These are phyloP conservation scores for Juglanconis sp. DNA, from an alignment of 2,329 filamentous ascomycete species.

Conservation along the genomic window DNA sequence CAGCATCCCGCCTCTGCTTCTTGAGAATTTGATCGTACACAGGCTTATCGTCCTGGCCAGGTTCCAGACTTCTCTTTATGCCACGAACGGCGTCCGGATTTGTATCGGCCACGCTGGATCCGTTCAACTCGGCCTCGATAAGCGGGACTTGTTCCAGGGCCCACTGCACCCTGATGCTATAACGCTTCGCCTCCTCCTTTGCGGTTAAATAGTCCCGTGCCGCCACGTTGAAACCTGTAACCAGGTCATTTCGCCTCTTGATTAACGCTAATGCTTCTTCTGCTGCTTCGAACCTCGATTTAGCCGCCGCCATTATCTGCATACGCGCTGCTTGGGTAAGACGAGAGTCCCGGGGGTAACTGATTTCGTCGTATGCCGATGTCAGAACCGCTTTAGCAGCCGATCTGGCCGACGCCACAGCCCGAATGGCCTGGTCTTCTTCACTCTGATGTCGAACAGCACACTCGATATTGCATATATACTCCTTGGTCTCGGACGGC, in stretches of 20 bases:
- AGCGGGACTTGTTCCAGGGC: slow-evolving; percentile 27
- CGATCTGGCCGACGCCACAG: slow-evolving; percentile 17
- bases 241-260: slow-evolving; percentile 20
- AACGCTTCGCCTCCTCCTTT: slow-evolving; percentile 19
- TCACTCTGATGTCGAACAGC: slow-evolving; percentile 17
- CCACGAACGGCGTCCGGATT: neutral
- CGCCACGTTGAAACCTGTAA: slow-evolving; percentile 19
- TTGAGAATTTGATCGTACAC: neutral
- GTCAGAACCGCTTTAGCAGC: slow-evolving; percentile 15
- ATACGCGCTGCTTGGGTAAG: slow-evolving; percentile 11
- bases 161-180: slow-evolving; percentile 25
- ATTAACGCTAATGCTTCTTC: slow-evolving; percentile 18
- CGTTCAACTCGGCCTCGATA: slow-evolving; percentile 25
- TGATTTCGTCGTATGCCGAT: slow-evolving; percentile 1
- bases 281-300: slow-evolving; percentile 19
- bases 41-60: neutral
- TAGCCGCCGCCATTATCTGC: slow-evolving; percentile 17
- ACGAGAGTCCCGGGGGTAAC: slow-evolving; percentile 7
- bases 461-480: slow-evolving; percentile 15
- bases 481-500: slow-evolving; percentile 27
- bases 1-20: slow-evolving; percentile 2
- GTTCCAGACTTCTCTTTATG: neutral
- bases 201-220: slow-evolving; percentile 11
- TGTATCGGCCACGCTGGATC: neutral
- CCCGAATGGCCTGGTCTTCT: slow-evolving; percentile 17